Base-by-base conservation (phyloP, 2,329 filamentous ascomycete species). In the Alternaria brassicae region DNA sequence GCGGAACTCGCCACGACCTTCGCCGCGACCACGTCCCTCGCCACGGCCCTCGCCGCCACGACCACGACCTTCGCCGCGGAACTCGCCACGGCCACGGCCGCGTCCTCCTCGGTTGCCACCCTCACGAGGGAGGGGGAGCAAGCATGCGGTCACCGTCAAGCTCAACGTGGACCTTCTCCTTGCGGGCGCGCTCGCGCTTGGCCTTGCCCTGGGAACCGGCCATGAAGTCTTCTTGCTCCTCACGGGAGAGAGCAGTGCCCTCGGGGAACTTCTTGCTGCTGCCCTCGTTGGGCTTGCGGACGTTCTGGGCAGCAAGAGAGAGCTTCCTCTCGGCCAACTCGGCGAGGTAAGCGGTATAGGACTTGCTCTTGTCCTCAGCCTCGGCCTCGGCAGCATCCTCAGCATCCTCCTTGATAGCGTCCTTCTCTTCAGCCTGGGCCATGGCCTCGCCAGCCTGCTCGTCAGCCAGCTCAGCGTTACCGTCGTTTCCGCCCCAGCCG, bases 211-310 rank as follows among this genome's bases (percentile, higher is more conserved):
- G 85, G 68, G 85, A 80, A 71, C 85, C 88, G 74, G 90, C 82
- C 77, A 97, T 90, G 87, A 91, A 97, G 68, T 78, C 77, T 72
- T 90, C 88, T 72, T 92, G 88, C 54, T 86, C 85, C 60, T 77
- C 78, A 68, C 83, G 84, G 73, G 78, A 73, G 72, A 88, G 72
- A 65, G 84, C 81, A 85, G 93, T 96, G 78, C 92, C 93, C 74
- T 86, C 85, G 74, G 91, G 91, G 91, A 93, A 97, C 87, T 97
- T 95, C 88, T 95, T 94, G 85, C 92, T 92, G 84, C 84, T 86
- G 76, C 93, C 93, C 85, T 97, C 93, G 85, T 98, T 97, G 81
- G 94, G 84, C 84, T 93, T 89, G 83, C 95, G 94, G 77, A 92
- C 85, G 75, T 91, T 86, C 71, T 86, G 86, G 66, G 84, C 80